Evolutionary conservation across 257 asterid species (phyloP), one percentile per base, ranked within the genome.

Genomic region (Salvia splendens): DNA sequence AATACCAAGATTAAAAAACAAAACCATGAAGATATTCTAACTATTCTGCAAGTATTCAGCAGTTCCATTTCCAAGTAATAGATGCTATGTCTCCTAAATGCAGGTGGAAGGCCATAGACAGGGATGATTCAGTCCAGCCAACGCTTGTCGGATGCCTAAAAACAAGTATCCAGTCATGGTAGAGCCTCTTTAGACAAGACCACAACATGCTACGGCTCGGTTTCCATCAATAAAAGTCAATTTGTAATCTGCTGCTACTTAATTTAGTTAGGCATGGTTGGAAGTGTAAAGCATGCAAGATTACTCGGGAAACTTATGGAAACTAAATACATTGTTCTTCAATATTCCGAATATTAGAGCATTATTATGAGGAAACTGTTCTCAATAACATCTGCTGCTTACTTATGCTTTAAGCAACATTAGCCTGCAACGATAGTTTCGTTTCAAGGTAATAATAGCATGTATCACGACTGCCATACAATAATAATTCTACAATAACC

Each of bases 131-230:
- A 3, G 85, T 90, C 67, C 86, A 84, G 78, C 86, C 97, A 70
- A 87, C 97, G 28, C 87, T 90, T 4, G 92, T 90, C 81, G 95
- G 64, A 87, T 90, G 97, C 92, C 93, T 5, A 84, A 83, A 81
- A 89, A 87, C 88, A 89, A 85, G 80, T 87, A 87, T 41, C 97
- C 97, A 5, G 58, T 87, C 77, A 48, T 71, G 71, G 85, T 86
- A 61, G 94, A 85, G 74, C 62, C 82, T 47, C 81, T 90, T 6
- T 84, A 87, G 69, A 64, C 46, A 35, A 69, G 4, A 70, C 54
- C 53, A 48, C 52, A 14, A 3, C 8, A 63, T 12, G 57, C 58
- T 10, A 45, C 45, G 41, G n/a, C 24, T 55, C 59, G 8, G 52
- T 40, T 64, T 68, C 68, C 69, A 66, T 59, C 68, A 73, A 73